These are phyloP conservation scores for Aspergillus nidulans DNA, from an alignment of 495 filamentous ascomycete genomes.

Conservation along the genomic window DNA sequence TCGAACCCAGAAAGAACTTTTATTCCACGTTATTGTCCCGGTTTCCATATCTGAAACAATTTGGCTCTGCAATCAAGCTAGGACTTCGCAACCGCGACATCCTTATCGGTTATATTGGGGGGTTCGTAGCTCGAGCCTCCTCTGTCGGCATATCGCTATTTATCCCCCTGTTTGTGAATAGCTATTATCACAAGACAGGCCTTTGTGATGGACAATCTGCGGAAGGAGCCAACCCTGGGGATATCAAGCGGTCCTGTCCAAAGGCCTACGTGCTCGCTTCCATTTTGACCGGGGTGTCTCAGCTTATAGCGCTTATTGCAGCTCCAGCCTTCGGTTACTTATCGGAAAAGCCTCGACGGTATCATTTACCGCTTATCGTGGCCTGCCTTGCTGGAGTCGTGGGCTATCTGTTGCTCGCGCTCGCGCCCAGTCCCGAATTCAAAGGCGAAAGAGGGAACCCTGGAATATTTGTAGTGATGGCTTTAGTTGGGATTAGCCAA, in stretches of 20 bases:
- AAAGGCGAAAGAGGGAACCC: conserved; percentile 53
- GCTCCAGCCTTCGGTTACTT: conserved; percentile 84
- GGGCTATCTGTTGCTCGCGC: conserved; percentile 71
- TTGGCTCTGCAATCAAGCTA: conserved; percentile 64
- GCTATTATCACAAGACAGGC: conserved; percentile 78
- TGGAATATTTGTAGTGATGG: conserved; percentile 69
- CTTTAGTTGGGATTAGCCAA: conserved; percentile 79
- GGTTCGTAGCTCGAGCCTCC: conserved; percentile 93
- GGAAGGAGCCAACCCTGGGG: conserved; percentile 46
- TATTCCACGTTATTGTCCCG: conserved; percentile 6
- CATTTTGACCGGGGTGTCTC: conserved; percentile 80
- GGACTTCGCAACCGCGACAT: conserved; percentile 73
- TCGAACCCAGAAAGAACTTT: not conserved
- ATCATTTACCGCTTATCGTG: conserved; percentile 69
- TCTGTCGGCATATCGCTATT: conserved; percentile 93
- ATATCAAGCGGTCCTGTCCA: conserved; percentile 75
- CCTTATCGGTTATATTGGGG: conserved; percentile 82
- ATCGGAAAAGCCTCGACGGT: conserved; percentile 54
- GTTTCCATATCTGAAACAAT: conserved; percentile 34
- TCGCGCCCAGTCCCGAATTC: conserved; percentile 65
- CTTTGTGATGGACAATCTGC: conserved; percentile 61
- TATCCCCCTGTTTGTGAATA: conserved; percentile 86
- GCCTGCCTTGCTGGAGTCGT: conserved; percentile 66
- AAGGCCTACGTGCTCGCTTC: conserved; percentile 82
- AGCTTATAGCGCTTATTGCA: conserved; percentile 76